These are phyloP conservation scores for Bauhinia variegata DNA, from an alignment of 306 rosid species.

Conservation along the genomic window DNA sequence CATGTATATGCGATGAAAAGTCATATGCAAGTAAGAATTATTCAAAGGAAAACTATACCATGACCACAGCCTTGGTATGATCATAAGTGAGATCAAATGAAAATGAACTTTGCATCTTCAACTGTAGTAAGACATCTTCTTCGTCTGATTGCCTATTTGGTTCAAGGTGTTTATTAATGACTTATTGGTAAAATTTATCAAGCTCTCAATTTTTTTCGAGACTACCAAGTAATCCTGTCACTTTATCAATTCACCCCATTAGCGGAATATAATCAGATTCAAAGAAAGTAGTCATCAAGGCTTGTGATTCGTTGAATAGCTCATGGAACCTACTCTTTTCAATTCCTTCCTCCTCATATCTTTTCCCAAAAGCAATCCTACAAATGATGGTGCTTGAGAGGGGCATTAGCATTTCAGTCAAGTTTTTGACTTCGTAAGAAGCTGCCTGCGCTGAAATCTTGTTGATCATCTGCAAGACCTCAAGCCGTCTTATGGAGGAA, in stretches of 20 bases:
- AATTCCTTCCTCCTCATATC: conserved; percentile 13
- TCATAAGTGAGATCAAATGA: conserved; percentile 16
- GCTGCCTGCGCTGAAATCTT: conserved; percentile 7
- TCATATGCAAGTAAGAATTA: no score
- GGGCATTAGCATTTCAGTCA: conserved; percentile 3
- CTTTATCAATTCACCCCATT: conserved; percentile 32
- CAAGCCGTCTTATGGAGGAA: conserved; percentile 7
- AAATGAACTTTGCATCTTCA: neutral
- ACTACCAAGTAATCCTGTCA: conserved; percentile 11
- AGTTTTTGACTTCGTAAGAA: conserved; percentile 3
- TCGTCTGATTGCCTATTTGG: neutral
- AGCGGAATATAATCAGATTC: conserved; percentile 30
- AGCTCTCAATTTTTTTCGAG: conserved; percentile 23
- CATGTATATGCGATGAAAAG: no score
- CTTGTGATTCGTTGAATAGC: conserved; percentile 9
- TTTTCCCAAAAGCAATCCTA: conserved; percentile 24
- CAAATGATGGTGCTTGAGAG: neutral
- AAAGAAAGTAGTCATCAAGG: neutral
- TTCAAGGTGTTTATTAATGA: conserved; percentile 26
- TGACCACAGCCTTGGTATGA: conserved; percentile 6
- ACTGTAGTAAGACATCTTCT: conserved; percentile 20
- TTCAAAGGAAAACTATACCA: neutral
- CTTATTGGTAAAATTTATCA: conserved; percentile 20
- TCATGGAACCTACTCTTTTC: neutral
- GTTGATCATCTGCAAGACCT: conserved; percentile 11